These are phyloP conservation scores for Grigorovia jiainica DNA, from an alignment of 805 yeast genomes.

Conservation along the genomic window DNA sequence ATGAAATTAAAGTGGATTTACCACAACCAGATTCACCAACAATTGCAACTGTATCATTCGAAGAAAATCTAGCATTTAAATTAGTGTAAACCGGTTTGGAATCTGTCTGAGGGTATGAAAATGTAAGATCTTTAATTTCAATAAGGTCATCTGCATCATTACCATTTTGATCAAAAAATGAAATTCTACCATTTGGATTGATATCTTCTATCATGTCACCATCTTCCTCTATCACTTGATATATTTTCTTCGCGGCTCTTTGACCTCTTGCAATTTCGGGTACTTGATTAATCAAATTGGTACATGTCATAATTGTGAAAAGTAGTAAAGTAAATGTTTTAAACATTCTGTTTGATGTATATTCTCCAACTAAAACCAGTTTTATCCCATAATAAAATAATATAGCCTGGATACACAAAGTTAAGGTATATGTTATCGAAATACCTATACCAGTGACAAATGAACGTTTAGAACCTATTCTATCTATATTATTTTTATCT, in stretches of 20 bases:
- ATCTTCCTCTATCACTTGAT: slow-evolving; percentile 28
- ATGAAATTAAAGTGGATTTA: slow-evolving; percentile 62
- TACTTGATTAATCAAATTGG: slow-evolving; percentile 49
- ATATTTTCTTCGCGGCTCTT: slow-evolving; percentile 52
- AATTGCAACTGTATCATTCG: slow-evolving; percentile 51
- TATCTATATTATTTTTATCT: slow-evolving; percentile 27
- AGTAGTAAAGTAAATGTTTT: slow-evolving; percentile 62
- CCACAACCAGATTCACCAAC: slow-evolving; percentile 90
- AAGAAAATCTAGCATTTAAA: slow-evolving; percentile 34
- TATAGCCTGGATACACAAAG: slow-evolving; percentile 56
- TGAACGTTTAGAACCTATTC: slow-evolving; percentile 43
- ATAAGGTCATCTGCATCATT: slow-evolving; percentile 19
- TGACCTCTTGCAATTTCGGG: slow-evolving; percentile 78
- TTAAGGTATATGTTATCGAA: slow-evolving; percentile 45
- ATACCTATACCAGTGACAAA: slow-evolving; percentile 57
- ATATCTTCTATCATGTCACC: slow-evolving; percentile 5
- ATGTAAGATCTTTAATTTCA: slow-evolving; percentile 37
- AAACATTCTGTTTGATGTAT: slow-evolving; percentile 48
- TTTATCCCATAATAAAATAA: slow-evolving; percentile 72
- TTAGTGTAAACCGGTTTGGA: slow-evolving; percentile 30
- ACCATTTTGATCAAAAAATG: neutral
- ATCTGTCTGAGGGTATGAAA: slow-evolving; percentile 36
- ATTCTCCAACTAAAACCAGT: slow-evolving; percentile 51
- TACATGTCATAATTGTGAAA: slow-evolving; percentile 61
- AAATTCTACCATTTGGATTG: slow-evolving; percentile 2